Evolutionary conservation across 2,329 filamentous ascomycete species (phyloP).

Genomic region (Colletotrichum filicis): DNA sequence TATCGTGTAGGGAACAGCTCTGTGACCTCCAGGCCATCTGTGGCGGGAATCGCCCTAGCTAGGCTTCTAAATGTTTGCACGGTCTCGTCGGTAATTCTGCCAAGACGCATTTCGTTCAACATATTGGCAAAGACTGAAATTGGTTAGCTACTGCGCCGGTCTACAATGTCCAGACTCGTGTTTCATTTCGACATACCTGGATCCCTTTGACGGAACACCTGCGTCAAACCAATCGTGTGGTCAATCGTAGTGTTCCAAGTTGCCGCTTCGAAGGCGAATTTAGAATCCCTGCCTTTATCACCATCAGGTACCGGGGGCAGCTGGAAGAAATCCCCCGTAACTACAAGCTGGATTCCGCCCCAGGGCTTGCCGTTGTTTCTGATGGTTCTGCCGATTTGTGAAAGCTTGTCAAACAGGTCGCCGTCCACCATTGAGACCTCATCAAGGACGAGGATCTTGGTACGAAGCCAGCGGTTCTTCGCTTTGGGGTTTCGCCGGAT

Average conservation of each 20-base stretch:
- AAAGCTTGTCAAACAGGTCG: slow-evolving; percentile 95
- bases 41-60: slow-evolving; percentile 75
- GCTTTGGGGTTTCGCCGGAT: slow-evolving; percentile 90
- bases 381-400: slow-evolving; percentile 84
- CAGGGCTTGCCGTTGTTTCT: slow-evolving; percentile 93
- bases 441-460: slow-evolving; percentile 89
- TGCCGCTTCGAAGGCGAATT: slow-evolving; percentile 91
- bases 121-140: slow-evolving; percentile 83
- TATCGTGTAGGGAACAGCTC: slow-evolving; percentile 92
- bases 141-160: slow-evolving; percentile 19
- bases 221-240: slow-evolving; percentile 93
- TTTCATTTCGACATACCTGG: slow-evolving; percentile 57
- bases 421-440: slow-evolving; percentile 99
- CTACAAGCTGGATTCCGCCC: slow-evolving; percentile 94
- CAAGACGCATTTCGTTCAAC: slow-evolving; percentile 97
- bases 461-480: slow-evolving; percentile 87
- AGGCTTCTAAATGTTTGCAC: slow-evolving; percentile 81
- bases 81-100: slow-evolving; percentile 80
- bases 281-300: slow-evolving; percentile 72
- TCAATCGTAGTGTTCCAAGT: slow-evolving; percentile 95
- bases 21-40: slow-evolving; percentile 83
- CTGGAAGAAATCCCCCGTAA: slow-evolving; percentile 98
- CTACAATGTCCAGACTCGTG: neutral
- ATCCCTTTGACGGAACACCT: slow-evolving; percentile 97
- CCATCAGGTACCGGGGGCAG: slow-evolving; percentile 90